These are phyloP conservation scores for Sugiyamaella grinbergsii DNA, from an alignment of 1,139 yeast genomes.

Conservation along the genomic window DNA sequence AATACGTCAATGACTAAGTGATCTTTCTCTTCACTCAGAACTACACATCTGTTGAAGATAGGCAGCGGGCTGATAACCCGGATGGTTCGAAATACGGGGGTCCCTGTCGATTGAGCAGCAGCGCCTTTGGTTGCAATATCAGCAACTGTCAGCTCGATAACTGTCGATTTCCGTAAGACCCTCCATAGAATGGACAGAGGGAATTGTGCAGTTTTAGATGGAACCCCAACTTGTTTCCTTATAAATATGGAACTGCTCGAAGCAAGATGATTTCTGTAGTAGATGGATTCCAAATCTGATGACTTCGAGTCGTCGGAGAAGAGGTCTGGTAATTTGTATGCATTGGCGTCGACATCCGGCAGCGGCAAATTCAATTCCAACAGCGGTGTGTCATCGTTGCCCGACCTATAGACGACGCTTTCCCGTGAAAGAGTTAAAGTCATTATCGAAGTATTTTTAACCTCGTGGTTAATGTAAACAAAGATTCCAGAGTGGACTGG, in stretches of 20 bases:
- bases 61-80: constrained; percentile 30
- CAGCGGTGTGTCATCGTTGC: not conserved
- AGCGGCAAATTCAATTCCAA: constrained; percentile 22
- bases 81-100: constrained; percentile 28
- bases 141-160: constrained; percentile 33
- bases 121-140: constrained; percentile 25
- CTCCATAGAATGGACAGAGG: constrained; percentile 33
- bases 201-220: not conserved
- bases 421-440: constrained; percentile 11
- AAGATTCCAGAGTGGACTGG: not conserved
- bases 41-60: constrained; percentile 31
- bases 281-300: constrained; percentile 29
- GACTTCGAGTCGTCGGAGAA: constrained; percentile 7
- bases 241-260: constrained; percentile 29
- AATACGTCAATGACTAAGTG: constrained; percentile 35
- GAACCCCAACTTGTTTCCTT: constrained; percentile 15
- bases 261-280: constrained; percentile 34
- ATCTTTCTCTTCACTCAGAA: constrained; percentile 30
- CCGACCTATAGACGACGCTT: constrained; percentile 4
- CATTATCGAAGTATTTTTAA: constrained; percentile 1
- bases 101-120: constrained; percentile 4
- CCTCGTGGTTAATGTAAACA: not conserved
- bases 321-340: not conserved
- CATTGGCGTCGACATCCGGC: constrained; percentile 24
- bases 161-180: constrained; percentile 27